Evolutionary conservation across 2,329 filamentous ascomycete genomes (phyloP), one percentile per base, ranked within the genome.

Genomic region (Penicillium nordicum): DNA sequence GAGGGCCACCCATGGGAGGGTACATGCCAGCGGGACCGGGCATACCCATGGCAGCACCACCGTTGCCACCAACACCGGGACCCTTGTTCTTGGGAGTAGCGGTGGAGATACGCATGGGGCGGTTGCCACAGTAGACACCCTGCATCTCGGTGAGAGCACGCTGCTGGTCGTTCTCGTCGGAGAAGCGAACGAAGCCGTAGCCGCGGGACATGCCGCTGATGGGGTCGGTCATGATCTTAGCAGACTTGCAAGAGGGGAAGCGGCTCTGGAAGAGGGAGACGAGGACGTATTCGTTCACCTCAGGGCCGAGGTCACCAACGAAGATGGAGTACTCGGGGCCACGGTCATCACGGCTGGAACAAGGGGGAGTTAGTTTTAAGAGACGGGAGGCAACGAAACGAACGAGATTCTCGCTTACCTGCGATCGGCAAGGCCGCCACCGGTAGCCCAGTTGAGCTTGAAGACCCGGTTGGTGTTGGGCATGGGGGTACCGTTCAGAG

Each of bases 201-300:
- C 94, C 94, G 62, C 94, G 92, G 62, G 92, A 97, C 84, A 97
- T 93, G 67, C 94, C 94, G 62, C 89, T 96, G 78, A 97, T 94
- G 59, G 94, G 93, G 71, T 99, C 94, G 59, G 93, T 96, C 94
- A 99, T 99, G 78, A 99, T 99, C 84, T 99, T 99, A 71, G 94
- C 94, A 37, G 92, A 96, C 82, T 97, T 97, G 89, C 93, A 97
- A 9, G 92, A 96, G 0, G 89, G 89, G 82, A 96, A 99, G 60
- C 93, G 91, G 71, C 87, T 88, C 79, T 97, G 93, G 84, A 99
- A 99, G 49, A 99, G 87, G 27, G 92, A 96, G 52, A 97, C 93
- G 58, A 99, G 82, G 56, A 97, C 93, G 71, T 96, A 97, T 80
- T 99, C 94, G 76, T 97, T 99, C 67, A 99, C 94, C 78, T 99